These are phyloP conservation scores for Podila minutissima DNA, from an alignment of 192 early-diverging fungal genomes.

Conservation along the genomic window DNA sequence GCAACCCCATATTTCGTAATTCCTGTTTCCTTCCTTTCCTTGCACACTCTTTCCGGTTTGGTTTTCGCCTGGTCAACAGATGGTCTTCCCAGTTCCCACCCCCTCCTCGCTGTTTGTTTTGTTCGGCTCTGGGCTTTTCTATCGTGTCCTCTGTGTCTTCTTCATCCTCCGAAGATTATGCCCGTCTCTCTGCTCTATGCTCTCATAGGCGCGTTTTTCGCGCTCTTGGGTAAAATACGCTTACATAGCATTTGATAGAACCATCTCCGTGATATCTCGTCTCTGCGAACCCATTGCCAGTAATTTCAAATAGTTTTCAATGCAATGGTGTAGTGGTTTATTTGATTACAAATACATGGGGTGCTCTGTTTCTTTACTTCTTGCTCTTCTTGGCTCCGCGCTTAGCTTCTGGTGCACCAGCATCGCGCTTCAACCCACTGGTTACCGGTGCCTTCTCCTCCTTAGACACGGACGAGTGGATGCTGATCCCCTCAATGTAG, in stretches of 20 bases:
- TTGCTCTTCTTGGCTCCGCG: conserved; percentile 27
- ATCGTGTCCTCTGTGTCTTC: too few species aligned
- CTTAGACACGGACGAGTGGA: conserved; percentile 36
- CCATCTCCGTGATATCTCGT: neutral
- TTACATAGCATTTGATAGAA: neutral
- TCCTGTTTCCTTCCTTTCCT: too few species aligned
- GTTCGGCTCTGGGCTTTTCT: too few species aligned
- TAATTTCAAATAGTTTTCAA: neutral
- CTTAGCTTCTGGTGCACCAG: neutral
- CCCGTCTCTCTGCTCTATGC: neutral
- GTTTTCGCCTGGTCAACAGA: too few species aligned
- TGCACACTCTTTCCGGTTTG: too few species aligned
- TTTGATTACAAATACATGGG: conserved; percentile 12
- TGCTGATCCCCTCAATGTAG: conserved; percentile 61
- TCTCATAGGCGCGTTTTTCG: neutral
- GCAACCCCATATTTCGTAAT: too few species aligned
- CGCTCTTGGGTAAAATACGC: too few species aligned
- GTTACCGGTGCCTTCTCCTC: neutral
- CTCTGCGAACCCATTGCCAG: neutral
- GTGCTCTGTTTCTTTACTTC: conserved; percentile 3
- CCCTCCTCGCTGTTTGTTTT: too few species aligned
- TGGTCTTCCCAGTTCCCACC: too few species aligned
- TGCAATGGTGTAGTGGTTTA: neutral
- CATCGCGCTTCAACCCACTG: conserved; percentile 26
- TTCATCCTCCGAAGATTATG: too few species aligned